Percentiles rank a stretch among this genome's conserved stretches.
These are phyloP conservation scores for Cylindrotheca closterium DNA, from an alignment of 108 stramenopile genomes.

Conservation along the genomic window DNA sequence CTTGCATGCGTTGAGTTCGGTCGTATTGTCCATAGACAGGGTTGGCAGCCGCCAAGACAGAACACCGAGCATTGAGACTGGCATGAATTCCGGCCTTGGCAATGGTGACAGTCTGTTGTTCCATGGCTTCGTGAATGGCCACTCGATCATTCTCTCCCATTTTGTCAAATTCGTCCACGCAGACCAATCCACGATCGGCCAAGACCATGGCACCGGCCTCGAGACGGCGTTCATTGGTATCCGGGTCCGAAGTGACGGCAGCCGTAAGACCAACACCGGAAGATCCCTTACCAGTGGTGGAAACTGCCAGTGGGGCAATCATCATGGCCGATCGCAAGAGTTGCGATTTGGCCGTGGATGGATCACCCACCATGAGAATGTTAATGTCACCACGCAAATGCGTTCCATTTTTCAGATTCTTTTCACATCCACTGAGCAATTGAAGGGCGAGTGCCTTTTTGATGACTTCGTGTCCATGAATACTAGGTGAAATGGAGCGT, in stretches of 20 bases:
- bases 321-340: slow-evolving; percentile 93
- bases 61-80: slow-evolving; percentile 92
- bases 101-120: slow-evolving; percentile 99
- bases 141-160: slow-evolving; percentile 95
- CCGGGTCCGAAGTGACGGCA: slow-evolving; percentile 97
- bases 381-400: slow-evolving; percentile 99
- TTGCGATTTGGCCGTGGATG: slow-evolving; percentile 98
- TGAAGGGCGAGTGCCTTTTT: slow-evolving; percentile 96
- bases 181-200: slow-evolving; percentile 97
- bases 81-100: slow-evolving; percentile 99
- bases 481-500: slow-evolving; percentile 91
- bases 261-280: slow-evolving; percentile 99
- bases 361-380: slow-evolving; percentile 99
- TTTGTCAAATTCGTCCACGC: slow-evolving; percentile 97
- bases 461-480: slow-evolving; percentile 96
- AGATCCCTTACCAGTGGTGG: slow-evolving; percentile 95
- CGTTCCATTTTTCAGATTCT: slow-evolving; percentile 97
- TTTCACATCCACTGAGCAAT: slow-evolving; percentile 91
- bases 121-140: slow-evolving; percentile 99
- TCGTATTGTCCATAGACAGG: slow-evolving; percentile 99
- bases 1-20: slow-evolving; percentile 89
- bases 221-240: slow-evolving; percentile 94
- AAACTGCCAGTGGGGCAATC: slow-evolving; percentile 94
- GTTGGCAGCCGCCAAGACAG: slow-evolving; percentile 99
- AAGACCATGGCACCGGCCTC: slow-evolving; percentile 99